A percentile compares a stretch with the other conserved stretches of the same genome.
phyloP scores from a whole-genome alignment of 2,329 filamentous ascomycete genomes.

The Aciculosporium take region DNA sequence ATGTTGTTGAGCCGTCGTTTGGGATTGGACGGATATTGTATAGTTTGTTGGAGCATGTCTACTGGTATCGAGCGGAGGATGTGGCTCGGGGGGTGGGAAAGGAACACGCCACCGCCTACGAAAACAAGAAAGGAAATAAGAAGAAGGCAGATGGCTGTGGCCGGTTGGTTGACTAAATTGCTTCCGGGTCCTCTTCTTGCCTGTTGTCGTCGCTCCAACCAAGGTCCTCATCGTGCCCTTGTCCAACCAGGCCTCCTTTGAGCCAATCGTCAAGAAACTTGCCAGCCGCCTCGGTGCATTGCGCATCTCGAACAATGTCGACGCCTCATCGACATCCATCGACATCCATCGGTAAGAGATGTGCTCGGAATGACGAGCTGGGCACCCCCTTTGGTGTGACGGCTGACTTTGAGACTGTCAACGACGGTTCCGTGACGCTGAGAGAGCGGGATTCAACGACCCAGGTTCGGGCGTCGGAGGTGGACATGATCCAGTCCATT shows the following conservation, averaged over 20 bases:
- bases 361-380: slow-evolving; percentile 65
- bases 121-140: too few species aligned
- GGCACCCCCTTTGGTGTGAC: slow-evolving; percentile 81
- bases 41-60: slow-evolving; percentile 40
- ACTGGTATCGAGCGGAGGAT: slow-evolving; percentile 10
- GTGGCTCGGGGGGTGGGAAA: slow-evolving; percentile 50
- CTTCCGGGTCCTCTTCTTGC: slow-evolving; percentile 25
- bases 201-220: slow-evolving; percentile 60
- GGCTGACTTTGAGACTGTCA: slow-evolving; percentile 77
- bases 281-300: slow-evolving; percentile 58
- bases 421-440: slow-evolving; percentile 68
- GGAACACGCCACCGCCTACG: slow-evolving; percentile 56
- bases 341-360: slow-evolving; percentile 79
- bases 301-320: slow-evolving; percentile 62
- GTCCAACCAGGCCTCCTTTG: slow-evolving; percentile 66
- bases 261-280: slow-evolving; percentile 55
- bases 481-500: slow-evolving; percentile 38
- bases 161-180: too few species aligned
- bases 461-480: slow-evolving; percentile 65
- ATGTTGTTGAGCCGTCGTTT: slow-evolving; percentile 87
- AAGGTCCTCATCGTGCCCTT: slow-evolving; percentile 88
- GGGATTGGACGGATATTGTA: slow-evolving; percentile 86
- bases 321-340: slow-evolving; percentile 70
- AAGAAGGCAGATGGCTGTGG: too few species aligned
- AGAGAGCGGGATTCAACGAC: slow-evolving; percentile 72